Conservation (phyloP, 2,329 filamentous ascomycete species). For the Monosporascus sp. region DNA sequence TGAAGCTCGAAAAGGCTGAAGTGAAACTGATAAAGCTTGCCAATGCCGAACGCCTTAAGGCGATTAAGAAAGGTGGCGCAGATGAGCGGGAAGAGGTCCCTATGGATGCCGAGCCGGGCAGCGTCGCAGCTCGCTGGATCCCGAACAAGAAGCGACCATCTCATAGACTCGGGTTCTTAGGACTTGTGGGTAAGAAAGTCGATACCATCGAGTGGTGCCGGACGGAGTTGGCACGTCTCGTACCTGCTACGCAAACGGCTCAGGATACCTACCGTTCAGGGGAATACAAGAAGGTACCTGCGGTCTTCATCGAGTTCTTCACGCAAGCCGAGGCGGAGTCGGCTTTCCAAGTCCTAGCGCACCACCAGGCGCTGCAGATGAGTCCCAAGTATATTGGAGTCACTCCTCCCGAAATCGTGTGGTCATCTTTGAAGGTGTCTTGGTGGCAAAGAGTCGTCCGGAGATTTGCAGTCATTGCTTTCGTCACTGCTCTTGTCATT, state of each 20-base stretch:
- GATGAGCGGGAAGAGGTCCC: slow-evolving; percentile 42
- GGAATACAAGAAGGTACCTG: slow-evolving; percentile 60
- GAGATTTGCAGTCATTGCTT: slow-evolving; percentile 61
- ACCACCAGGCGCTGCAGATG: slow-evolving; percentile 85
- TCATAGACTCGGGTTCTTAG: slow-evolving; percentile 64
- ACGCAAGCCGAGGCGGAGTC: slow-evolving; percentile 78
- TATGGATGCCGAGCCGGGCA: slow-evolving; percentile 61
- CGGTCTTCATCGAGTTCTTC: slow-evolving; percentile 88
- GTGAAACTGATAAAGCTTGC: slow-evolving; percentile 77
- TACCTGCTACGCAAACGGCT: slow-evolving; percentile 62
- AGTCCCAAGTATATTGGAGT: slow-evolving; percentile 79
- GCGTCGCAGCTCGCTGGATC: slow-evolving; percentile 70
- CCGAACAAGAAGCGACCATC: slow-evolving; percentile 68
- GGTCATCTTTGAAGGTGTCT: slow-evolving; percentile 75
- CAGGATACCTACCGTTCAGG: slow-evolving; percentile 63
- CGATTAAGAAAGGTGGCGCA: slow-evolving; percentile 53
- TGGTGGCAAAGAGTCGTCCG: slow-evolving; percentile 83
- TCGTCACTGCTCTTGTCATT: slow-evolving; percentile 72
- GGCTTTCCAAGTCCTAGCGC: slow-evolving; percentile 80
- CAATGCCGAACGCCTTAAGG: slow-evolving; percentile 66
- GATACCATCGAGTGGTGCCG: slow-evolving; percentile 93
- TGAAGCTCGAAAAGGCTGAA: slow-evolving; percentile 81
- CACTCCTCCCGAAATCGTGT: slow-evolving; percentile 77
- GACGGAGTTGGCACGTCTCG: slow-evolving; percentile 67
- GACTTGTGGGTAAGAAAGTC: slow-evolving; percentile 76